Conservation (phyloP, 1,139 yeast genomes). For the Eremothecium coryli region DNA sequence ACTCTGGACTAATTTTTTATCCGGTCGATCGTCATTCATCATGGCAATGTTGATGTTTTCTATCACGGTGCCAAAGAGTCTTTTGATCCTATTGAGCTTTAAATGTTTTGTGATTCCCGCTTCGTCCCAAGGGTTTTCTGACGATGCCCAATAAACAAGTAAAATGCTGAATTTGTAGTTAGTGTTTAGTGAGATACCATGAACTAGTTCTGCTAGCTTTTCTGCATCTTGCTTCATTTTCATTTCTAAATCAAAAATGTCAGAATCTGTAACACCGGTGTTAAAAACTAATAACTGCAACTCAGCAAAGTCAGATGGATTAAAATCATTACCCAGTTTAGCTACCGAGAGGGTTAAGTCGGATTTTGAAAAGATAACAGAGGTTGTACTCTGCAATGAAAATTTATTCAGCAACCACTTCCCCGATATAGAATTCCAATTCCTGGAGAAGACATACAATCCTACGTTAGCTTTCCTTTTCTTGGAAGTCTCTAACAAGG, state of each 20-base stretch:
- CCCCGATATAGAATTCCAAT: conserved; percentile 22
- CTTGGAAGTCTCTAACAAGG: conserved; percentile 6
- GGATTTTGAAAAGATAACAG: not conserved
- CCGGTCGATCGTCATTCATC: conserved; percentile 22
- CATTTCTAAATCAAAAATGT: conserved; percentile 29
- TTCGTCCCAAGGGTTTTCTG: conserved; percentile 22
- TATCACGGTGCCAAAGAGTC: conserved; percentile 20
- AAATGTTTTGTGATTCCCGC: conserved; percentile 18
- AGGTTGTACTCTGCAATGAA: conserved; percentile 10
- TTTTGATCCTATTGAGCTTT: conserved; percentile 22
- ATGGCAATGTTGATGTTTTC: conserved; percentile 22
- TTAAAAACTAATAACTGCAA: conserved; percentile 32
- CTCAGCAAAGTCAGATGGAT: conserved; percentile 18
- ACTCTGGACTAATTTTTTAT: conserved; percentile 19
- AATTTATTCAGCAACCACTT: conserved; percentile 26
- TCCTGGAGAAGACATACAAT: conserved; percentile 19
- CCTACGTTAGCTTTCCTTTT: conserved; percentile 8
- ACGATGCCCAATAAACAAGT: conserved; percentile 34
- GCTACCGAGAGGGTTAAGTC: conserved; percentile 1
- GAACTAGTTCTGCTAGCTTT: conserved; percentile 28
- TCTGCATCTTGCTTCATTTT: conserved; percentile 30
- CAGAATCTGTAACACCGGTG: conserved; percentile 31
- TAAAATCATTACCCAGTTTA: conserved; percentile 10
- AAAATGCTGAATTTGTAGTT: conserved; percentile 29
- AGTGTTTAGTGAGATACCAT: conserved; percentile 30